Conservation (phyloP, 352 stramenopile species). For the Saprolegnia diclina region DNA sequence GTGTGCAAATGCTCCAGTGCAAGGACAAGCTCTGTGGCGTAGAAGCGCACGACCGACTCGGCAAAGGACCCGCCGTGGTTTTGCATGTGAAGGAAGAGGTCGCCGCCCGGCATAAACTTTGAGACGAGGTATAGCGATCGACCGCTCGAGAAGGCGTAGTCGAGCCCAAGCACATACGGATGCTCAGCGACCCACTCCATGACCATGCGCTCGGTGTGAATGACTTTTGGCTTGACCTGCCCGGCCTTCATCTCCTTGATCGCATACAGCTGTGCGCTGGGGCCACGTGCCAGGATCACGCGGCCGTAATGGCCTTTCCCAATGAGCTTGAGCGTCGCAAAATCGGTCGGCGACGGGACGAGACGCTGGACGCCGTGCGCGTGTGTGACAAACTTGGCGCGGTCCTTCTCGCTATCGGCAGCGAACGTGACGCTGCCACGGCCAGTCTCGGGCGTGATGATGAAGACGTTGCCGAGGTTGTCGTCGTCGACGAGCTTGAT, state of each 20-base stretch:
- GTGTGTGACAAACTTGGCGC: conserved; percentile 65
- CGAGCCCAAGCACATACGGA: conserved; percentile 96
- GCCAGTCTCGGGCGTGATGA: conserved; percentile 58
- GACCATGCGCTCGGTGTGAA: conserved; percentile 72
- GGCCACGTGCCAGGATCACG: conserved; percentile 60
- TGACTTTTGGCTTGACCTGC: conserved; percentile 81
- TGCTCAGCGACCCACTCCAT: conserved; percentile 87
- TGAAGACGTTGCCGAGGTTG: conserved; percentile 60
- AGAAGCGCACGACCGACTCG: conserved; percentile 76
- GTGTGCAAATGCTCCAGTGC: conserved; percentile 86
- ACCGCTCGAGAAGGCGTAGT: conserved; percentile 92
- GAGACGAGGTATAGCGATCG: conserved; percentile 97
- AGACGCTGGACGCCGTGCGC: conserved; percentile 48
- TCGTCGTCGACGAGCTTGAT: conserved; percentile 77
- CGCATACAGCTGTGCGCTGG: conserved; percentile 69
- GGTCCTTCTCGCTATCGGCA: conserved; percentile 78
- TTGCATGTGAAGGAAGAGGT: conserved; percentile 90
- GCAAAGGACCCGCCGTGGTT: conserved; percentile 75
- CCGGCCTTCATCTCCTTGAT: conserved; percentile 88
- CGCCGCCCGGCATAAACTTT: conserved; percentile 97
- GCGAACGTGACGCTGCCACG: conserved; percentile 68
- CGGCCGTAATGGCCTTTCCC: conserved; percentile 80
- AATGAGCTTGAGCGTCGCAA: conserved; percentile 76
- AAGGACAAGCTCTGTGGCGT: conserved; percentile 72
- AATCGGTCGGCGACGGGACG: conserved; percentile 51